Evolutionary conservation across 2,329 filamentous ascomycete species (phyloP), one percentile per base, ranked within the genome.

Genomic region (Xylariaceae sp.): DNA sequence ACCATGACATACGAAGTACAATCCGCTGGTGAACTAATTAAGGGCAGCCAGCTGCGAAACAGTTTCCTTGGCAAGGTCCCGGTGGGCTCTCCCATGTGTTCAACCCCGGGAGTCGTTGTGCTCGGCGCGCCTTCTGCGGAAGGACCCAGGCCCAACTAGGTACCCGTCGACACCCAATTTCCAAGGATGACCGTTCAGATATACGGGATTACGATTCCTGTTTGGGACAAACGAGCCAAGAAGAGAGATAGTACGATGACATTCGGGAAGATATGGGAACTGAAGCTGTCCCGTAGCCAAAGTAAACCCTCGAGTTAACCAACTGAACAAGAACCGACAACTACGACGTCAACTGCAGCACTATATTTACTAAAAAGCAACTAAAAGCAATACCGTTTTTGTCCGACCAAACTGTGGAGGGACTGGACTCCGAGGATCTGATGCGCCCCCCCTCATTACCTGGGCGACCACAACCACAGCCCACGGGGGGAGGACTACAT

Each of bases 1-100:
- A 54, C 61, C 59, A 63, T 55, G 56, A 50, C 37, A 11, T 49
- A 30, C 53, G 51, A 44, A 35, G 18, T 37, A 53, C 15, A 42
- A 15, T 6, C 5, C 13, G 11, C 42, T 50, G 15, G 37, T 42
- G 23, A 30, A 30, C 23, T 42, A 42, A 30, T 56, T 52, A 56
- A 44, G 44, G n/a, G 37, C 39, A 51, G 58, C 53, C 13, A 44
- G 44, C 44, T 52, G 39, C 51, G 35, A 56, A 54, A 45, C 18
- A 53, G 45, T 15, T n/a, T n/a, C n/a, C 42, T 15, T 45, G 13
- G 42, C 42, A 45, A 45, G 13, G 42, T n/a, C n/a, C 10, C 42
- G 9, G 10, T 6, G 5, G 42, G 13, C 13, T 45, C 13, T 45
- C 17, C 13, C 37, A 42, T 42, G 37, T 42, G 37, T 9, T 42